A percentile compares a stretch with the other conserved stretches of the same genome.
phyloP scores from a whole-genome alignment of 225 moss, liverwort and hornwort genomes.

The Bryoerythrophyllum caledonicum region DNA sequence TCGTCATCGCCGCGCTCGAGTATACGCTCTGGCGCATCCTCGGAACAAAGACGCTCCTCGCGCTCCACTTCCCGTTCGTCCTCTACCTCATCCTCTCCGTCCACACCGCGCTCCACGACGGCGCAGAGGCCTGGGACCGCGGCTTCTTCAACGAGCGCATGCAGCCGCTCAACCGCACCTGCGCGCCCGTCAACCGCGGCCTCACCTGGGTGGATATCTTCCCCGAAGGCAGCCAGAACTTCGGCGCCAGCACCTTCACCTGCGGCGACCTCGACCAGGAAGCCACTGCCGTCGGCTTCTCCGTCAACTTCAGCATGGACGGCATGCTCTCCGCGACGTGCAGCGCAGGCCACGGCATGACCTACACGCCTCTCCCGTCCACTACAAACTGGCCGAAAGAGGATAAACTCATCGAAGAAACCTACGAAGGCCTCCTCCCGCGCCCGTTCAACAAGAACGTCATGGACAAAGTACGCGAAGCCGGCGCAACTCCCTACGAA shows the following conservation, averaged over 20 bases:
- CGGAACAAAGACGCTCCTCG: conserved; percentile 27
- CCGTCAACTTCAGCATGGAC: conserved; percentile 30
- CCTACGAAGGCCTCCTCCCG: conserved; percentile 36
- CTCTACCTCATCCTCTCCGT: background rate
- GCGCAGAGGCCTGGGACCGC: conserved; percentile 34
- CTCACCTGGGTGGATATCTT: conserved; percentile 50
- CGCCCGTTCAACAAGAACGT: conserved; percentile 59
- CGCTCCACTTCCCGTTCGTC: conserved; percentile 39
- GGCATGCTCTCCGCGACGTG: conserved; percentile 36
- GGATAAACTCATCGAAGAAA: conserved; percentile 53
- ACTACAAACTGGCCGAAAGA: conserved; percentile 50
- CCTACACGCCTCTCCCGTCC: conserved; percentile 46
- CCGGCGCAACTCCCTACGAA: conserved; percentile 29
- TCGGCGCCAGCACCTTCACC: conserved; percentile 40
- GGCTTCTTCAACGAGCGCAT: conserved; percentile 46
- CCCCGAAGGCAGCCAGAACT: conserved; percentile 49
- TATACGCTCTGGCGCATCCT: conserved; percentile 46
- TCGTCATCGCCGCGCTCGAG: conserved; percentile 36
- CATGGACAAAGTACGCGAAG: conserved; percentile 57
- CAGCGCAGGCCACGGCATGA: conserved; percentile 33
- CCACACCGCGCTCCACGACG: conserved; percentile 1
- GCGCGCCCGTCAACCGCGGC: conserved; percentile 40
- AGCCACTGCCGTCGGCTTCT: conserved; percentile 23
- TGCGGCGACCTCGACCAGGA: conserved; percentile 38
- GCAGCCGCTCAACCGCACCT: conserved; percentile 31